Base-by-base conservation (phyloP, 2,329 filamentous ascomycete species). In the Aspergillus tanneri region DNA sequence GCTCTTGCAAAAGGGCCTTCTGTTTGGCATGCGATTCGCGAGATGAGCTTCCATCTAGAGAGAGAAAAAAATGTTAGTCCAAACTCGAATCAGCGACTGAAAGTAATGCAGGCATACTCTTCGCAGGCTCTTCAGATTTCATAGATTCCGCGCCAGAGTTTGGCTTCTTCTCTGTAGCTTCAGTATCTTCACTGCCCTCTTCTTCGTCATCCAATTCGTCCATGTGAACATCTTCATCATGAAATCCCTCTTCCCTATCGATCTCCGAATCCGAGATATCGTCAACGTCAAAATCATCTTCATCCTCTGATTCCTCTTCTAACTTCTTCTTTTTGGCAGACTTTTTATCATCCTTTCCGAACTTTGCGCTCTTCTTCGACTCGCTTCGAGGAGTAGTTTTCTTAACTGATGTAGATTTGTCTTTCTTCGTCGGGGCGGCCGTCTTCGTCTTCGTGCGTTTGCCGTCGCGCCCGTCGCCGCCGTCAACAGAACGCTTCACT, bases 1-100 rank as follows among this genome's bases (percentile, higher is more conserved):
- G 88, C 68, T 97, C 92, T 64, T 85, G 86, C 19, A 84, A 86
- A 42, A 96, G 77, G 54, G 86, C 86, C 72, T 92, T 96, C 73
- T 99, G 93, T 71, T 96, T 96, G 41, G 85, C 84, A 69, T 97
- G 93, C 18, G 90, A 85, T 77, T 99, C 93, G 65, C 85, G 86
- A 9, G 82, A 85, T 7, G 82, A 84, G 10, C 88, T 89, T 50
- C 79, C 88, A 69, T 82, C 84, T 83, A 46, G 14, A 45, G 35
- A 38, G 49, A 22, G 38, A 32, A 46, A 42, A 12, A 40, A 47
- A 24, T 36, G 45, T 42, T 21, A 38, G 16, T 5, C n/a, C 11
- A 25, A 28, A n/a, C n/a, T 44, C 14, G 19, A 34, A 23, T 9
- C 6, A 41, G 44, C 14, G 16, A 9, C 2, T 12, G n/a, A 16